phyloP scores from a whole-genome alignment of 2,329 filamentous ascomycete species.

The Dothidotthia symphoricarpi region DNA sequence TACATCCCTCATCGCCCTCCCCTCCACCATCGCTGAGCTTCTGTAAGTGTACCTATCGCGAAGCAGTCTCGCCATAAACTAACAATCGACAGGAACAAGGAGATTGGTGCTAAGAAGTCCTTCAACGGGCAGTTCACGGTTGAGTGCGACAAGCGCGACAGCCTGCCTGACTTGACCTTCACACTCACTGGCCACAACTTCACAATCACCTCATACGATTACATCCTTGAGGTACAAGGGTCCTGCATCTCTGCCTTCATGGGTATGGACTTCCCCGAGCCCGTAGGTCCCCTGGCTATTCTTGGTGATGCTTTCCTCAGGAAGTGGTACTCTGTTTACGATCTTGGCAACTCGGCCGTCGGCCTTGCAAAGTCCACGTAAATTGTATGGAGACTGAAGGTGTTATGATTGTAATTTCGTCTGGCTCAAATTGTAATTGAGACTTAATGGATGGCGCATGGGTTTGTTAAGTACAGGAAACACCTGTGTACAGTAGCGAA shows the following conservation, averaged over 20 bases:
- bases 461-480: slow-evolving; percentile 7
- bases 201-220: slow-evolving; percentile 83
- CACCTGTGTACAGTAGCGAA: slow-evolving; percentile 15
- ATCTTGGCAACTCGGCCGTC: slow-evolving; percentile 84
- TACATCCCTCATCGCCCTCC: slow-evolving; percentile 94
- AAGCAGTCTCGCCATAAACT: slow-evolving; percentile 6
- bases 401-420: slow-evolving; percentile 7
- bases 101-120: slow-evolving; percentile 97
- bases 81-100: slow-evolving; percentile 64
- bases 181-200: slow-evolving; percentile 90
- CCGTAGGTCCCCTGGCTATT: slow-evolving; percentile 87
- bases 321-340: slow-evolving; percentile 94
- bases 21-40: slow-evolving; percentile 86
- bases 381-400: slow-evolving; percentile 6
- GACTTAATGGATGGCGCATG: slow-evolving; percentile 11
- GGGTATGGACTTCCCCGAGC: slow-evolving; percentile 83
- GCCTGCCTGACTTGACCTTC: slow-evolving; percentile 88
- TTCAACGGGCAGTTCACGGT: slow-evolving; percentile 96
- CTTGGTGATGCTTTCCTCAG: slow-evolving; percentile 82
- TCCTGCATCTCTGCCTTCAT: slow-evolving; percentile 97
- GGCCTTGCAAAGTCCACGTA: slow-evolving; percentile 84
- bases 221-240: slow-evolving; percentile 92
- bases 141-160: slow-evolving; percentile 80
- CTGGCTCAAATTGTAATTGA: slow-evolving; percentile 25
- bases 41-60: slow-evolving; percentile 53